Evolutionary conservation across 805 yeast genomes (phyloP).

Genomic region (Ogataea populi-albae): DNA sequence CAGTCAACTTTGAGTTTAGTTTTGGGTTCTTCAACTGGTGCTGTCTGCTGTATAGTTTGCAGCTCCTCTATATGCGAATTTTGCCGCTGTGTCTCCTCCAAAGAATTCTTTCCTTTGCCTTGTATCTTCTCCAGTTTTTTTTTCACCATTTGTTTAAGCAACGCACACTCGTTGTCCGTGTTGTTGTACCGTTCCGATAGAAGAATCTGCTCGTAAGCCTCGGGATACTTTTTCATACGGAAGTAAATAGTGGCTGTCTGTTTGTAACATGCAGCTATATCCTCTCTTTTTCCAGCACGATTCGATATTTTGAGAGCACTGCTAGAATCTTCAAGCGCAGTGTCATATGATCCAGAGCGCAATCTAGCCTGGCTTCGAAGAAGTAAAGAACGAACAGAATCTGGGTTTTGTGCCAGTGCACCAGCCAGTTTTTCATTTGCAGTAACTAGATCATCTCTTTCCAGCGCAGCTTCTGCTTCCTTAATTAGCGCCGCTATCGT

Average conservation of each 20-base stretch:
- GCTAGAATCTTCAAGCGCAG: constrained; percentile 45
- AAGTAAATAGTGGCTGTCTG: constrained; percentile 48
- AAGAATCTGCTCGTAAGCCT: constrained; percentile 41
- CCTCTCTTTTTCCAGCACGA: constrained; percentile 42
- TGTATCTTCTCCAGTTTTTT: constrained; percentile 20
- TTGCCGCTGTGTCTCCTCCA: neutral
- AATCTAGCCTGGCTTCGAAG: constrained; percentile 50
- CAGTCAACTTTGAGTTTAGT: constrained; percentile 51
- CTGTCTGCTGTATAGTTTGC: constrained; percentile 1
- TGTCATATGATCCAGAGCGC: constrained; percentile 44
- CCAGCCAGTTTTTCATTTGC: constrained; percentile 42
- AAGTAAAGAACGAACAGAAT: constrained; percentile 45
- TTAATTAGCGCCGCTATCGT: constrained; percentile 23
- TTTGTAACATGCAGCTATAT: constrained; percentile 47
- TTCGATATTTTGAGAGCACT: constrained; percentile 44
- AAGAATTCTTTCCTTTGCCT: constrained; percentile 1
- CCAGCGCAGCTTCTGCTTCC: constrained; percentile 42
- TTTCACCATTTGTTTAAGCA: constrained; percentile 45
- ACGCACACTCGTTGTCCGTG: constrained; percentile 43
- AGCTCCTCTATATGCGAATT: no score
- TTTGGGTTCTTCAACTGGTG: neutral
- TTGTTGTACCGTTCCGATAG: constrained; percentile 42
- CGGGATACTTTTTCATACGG: constrained; percentile 38
- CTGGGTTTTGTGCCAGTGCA: constrained; percentile 42
- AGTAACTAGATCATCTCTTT: constrained; percentile 39